These are phyloP conservation scores for Trypanosomatidae sp. DNA, from an alignment of 208 protist species.

Conservation along the genomic window DNA sequence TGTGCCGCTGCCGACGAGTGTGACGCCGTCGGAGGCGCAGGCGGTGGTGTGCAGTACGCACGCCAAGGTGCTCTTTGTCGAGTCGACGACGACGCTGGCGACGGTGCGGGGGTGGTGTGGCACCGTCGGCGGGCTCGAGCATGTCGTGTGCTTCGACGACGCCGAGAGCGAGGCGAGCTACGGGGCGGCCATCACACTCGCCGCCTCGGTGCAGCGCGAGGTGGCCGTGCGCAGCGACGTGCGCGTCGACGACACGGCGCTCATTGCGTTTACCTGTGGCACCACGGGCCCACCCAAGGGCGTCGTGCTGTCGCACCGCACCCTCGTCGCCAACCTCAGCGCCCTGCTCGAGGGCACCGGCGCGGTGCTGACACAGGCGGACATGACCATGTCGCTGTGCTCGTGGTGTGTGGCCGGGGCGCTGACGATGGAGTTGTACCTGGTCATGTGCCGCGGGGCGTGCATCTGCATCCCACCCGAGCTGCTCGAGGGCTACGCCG, in stretches of 20 bases:
- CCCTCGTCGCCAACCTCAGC: constrained; percentile 83
- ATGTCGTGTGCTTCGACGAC: constrained; percentile 85
- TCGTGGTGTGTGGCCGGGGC: constrained; percentile 82
- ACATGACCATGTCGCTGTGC: constrained; percentile 87
- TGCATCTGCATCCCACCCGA: constrained; percentile 79
- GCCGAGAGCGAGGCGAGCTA: constrained; percentile 72
- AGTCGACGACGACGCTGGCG: constrained; percentile 60
- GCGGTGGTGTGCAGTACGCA: constrained; percentile 75
- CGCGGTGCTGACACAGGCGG: constrained; percentile 69
- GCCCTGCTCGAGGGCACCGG: constrained; percentile 73
- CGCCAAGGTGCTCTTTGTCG: constrained; percentile 77
- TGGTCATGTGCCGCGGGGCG: constrained; percentile 79
- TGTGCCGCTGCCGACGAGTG: constrained; percentile 79
- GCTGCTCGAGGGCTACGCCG: constrained; percentile 78
- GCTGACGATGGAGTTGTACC: constrained; percentile 71
- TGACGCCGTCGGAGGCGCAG: constrained; percentile 79
- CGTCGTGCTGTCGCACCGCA: constrained; percentile 90
- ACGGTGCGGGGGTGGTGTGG: constrained; percentile 75
- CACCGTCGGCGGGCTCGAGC: constrained; percentile 58
- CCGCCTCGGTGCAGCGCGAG: constrained; percentile 64
- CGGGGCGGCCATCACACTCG: constrained; percentile 72
- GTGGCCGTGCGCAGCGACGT: constrained; percentile 41
- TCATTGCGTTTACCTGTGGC: constrained; percentile 86
- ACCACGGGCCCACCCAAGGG: constrained; percentile 91
- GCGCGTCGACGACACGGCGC: constrained; percentile 77